Percentiles rank a stretch among this genome's conserved stretches.
phyloP scores from a whole-genome alignment of 805 yeast genomes.

The Saccharomycopsis oosterbeekiorum region DNA sequence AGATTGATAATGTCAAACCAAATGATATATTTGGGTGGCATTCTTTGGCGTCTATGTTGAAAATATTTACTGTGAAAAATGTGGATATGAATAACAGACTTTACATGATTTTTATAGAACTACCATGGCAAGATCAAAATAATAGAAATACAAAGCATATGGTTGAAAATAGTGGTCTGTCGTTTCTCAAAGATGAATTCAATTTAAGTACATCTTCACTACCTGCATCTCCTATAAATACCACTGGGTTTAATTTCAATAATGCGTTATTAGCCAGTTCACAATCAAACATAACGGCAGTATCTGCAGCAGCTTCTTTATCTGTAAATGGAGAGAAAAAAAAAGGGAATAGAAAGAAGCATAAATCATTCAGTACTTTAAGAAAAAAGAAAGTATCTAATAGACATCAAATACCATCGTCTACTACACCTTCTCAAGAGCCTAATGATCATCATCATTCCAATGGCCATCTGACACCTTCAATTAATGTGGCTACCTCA shows the following conservation, averaged over 20 bases:
- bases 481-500: not conserved
- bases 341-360: slow-evolving; percentile 12
- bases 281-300: slow-evolving; percentile 6
- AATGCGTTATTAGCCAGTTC: not conserved
- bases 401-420: not conserved
- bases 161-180: not conserved
- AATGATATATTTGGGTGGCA: slow-evolving; percentile 63
- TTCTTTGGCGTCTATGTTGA: slow-evolving; percentile 40
- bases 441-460: not conserved
- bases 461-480: not conserved
- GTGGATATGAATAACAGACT: slow-evolving; percentile 41
- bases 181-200: not conserved
- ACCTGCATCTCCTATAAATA: slow-evolving; percentile 13
- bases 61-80: slow-evolving; percentile 45
- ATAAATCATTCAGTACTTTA: slow-evolving; percentile 17
- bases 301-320: slow-evolving; percentile 1
- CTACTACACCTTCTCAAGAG: not conserved
- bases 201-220: slow-evolving; percentile 10
- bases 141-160: slow-evolving; percentile 33
- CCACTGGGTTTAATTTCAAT: not conserved
- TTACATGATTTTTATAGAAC: slow-evolving; percentile 37
- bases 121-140: slow-evolving; percentile 42
- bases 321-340: slow-evolving; percentile 13
- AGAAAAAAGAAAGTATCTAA: slow-evolving; percentile 6
- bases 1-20: slow-evolving; percentile 50